Base-by-base conservation (phyloP, 345 rosid species). In the Crucihimalaya himalaica region DNA sequence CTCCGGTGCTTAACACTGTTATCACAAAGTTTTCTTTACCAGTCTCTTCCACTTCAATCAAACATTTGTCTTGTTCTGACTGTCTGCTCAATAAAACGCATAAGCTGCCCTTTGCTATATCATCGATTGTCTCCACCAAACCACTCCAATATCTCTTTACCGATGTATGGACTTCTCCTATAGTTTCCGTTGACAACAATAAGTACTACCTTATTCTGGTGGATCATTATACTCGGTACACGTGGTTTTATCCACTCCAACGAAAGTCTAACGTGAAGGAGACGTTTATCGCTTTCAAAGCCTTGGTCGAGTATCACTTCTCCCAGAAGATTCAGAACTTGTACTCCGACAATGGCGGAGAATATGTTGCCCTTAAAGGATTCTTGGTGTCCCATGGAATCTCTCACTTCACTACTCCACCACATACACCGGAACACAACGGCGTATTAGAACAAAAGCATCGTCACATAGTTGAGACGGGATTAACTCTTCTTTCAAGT, bases 321-420 rank as follows among this genome's bases (percentile, higher is more conserved):
- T 0, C 1, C 0, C 0, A 0, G 0, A 1, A 15, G 1, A 43
- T 43, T 0, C 2, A 2, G 2, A 43, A 5, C 2, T 0, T 43
- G 0, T n/a, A 43, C 1, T 43, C 48, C 0, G 18, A 43, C 8
- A 43, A 43, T n/a, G 48, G 48, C 0, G 19, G 48, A 0, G 45
- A 39, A 5, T 39, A 1, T 1, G 1, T 39, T 0, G 42, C 42
- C 0, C 42, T 37, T 2, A 0, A 14, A 1, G 4, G 0, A 0
- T 37, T 1, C 12, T 4, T 37, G 0, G 0, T 4, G 0, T 2
- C 42, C 0, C 0, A 37, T 0, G 42, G 42, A 4, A 37, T 37
- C 0, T 0, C 42, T 2, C 42, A 12, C 2, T 2, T 0, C 4
- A 37, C 42, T 3, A 1, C 42, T 37, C 42, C 42, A 0, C 42